Evolutionary conservation across 495 filamentous ascomycete genomes (phyloP).

Genomic region (Penicillium antarcticum): DNA sequence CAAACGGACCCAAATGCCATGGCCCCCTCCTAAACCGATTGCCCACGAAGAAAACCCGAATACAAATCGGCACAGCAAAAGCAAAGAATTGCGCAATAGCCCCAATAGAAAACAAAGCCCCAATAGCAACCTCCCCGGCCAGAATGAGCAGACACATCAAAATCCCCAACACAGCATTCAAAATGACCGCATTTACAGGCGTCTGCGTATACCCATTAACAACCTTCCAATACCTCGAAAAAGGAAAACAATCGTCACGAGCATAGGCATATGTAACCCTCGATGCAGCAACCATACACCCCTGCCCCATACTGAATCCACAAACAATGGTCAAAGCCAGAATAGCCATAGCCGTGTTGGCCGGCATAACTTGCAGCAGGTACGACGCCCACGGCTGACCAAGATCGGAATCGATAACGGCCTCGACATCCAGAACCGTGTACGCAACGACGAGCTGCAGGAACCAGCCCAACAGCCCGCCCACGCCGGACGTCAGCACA

Average conservation of each 20-base stretch:
- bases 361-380: conserved; percentile 64
- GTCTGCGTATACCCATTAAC: conserved; percentile 65
- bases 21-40: conserved; percentile 67
- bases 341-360: conserved; percentile 62
- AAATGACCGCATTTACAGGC: conserved; percentile 76
- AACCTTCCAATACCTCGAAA: conserved; percentile 61
- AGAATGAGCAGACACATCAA: conserved; percentile 67
- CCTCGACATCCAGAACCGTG: conserved; percentile 66
- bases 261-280: conserved; percentile 79
- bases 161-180: conserved; percentile 64
- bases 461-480: conserved; percentile 71
- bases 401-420: conserved; percentile 58
- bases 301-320: conserved; percentile 79
- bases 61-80: conserved; percentile 72
- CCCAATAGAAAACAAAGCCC: conserved; percentile 73
- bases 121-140: conserved; percentile 62
- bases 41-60: conserved; percentile 71
- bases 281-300: conserved; percentile 77
- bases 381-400: conserved; percentile 79
- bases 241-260: conserved; percentile 71
- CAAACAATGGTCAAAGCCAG: conserved; percentile 70
- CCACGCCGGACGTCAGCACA: conserved; percentile 64
- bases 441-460: conserved; percentile 79
- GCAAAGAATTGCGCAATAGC: conserved; percentile 73
- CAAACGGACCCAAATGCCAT: conserved; percentile 68